Evolutionary conservation across 2,329 filamentous ascomycete species (phyloP).

Genomic region (Stylonectria norvegica): DNA sequence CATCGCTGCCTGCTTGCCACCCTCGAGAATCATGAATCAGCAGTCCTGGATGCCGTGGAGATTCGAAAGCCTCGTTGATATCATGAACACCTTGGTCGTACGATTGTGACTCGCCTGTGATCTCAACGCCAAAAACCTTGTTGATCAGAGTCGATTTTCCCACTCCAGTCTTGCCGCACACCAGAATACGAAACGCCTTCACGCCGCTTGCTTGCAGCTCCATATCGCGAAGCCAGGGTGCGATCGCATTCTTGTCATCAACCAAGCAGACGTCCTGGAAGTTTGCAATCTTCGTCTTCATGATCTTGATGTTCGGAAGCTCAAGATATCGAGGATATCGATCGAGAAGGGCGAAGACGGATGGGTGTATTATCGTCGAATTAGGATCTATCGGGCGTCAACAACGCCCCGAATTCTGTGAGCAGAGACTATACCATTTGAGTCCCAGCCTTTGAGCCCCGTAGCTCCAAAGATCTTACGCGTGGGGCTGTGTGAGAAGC

Average conservation of each 20-base stretch:
- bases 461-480: conserved; percentile 16
- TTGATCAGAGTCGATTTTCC: conserved; percentile 28
- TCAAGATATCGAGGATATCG: conserved; percentile 21
- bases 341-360: conserved; percentile 22
- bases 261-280: conserved; percentile 20
- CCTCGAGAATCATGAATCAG: conserved; percentile 26
- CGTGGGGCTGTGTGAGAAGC: conserved; percentile 11
- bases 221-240: conserved; percentile 23
- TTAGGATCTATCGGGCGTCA: conserved; percentile 5
- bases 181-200: conserved; percentile 24
- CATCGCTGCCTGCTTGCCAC: conserved; percentile 25
- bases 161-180: conserved; percentile 25
- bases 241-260: conserved; percentile 6
- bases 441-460: conserved; percentile 18
- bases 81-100: conserved; percentile 25
- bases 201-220: conserved; percentile 23
- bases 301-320: conserved; percentile 12
- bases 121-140: conserved; percentile 26
- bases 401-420: neutral
- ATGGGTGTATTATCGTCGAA: conserved; percentile 22
- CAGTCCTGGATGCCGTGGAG: conserved; percentile 21
- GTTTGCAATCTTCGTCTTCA: conserved; percentile 18
- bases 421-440: conserved; percentile 4
- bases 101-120: conserved; percentile 21
- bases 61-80: conserved; percentile 25